Conservation (phyloP, 257 asterid species). For the Galeopsis tetrahit region DNA sequence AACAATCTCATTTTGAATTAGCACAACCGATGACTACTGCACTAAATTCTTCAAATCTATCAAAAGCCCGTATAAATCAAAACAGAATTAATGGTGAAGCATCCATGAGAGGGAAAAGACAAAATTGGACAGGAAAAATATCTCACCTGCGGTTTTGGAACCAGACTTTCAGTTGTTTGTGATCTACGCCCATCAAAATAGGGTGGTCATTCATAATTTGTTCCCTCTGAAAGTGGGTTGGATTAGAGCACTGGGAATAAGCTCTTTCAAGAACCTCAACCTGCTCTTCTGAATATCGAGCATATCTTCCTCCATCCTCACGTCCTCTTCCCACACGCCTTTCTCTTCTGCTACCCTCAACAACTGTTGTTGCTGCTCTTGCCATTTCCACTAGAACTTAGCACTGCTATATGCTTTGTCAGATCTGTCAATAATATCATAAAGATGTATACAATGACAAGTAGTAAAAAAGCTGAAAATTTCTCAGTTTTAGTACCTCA, state of each 20-base stretch:
- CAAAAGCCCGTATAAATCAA: constrained; percentile 11
- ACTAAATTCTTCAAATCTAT: constrained; percentile 33
- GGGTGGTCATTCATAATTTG: constrained; percentile 39
- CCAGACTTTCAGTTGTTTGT: constrained; percentile 54
- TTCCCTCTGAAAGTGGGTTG: constrained; percentile 40
- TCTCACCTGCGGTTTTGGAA: constrained; percentile 66
- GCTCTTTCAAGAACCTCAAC: constrained; percentile 48
- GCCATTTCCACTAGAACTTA: constrained; percentile 34
- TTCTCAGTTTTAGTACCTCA: constrained; percentile 19
- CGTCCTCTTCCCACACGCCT: constrained; percentile 32
- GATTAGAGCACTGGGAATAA: constrained; percentile 48
- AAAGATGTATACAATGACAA: constrained; percentile 2
- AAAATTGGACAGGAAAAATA: neutral
- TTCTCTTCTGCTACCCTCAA: constrained; percentile 30
- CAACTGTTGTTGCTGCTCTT: constrained; percentile 20
- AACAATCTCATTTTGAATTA: constrained; percentile 26
- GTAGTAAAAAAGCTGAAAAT: constrained; percentile 21
- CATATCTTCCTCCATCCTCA: constrained; percentile 40
- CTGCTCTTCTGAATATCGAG: constrained; percentile 50
- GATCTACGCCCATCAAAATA: constrained; percentile 37
- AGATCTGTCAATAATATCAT: constrained; percentile 20
- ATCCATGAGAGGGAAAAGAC: constrained; percentile 11
- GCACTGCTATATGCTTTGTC: constrained; percentile 14
- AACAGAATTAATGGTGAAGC: constrained; percentile 8
- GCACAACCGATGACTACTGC: constrained; percentile 22